Evolutionary conservation across 2,329 filamentous ascomycete species (phyloP), one percentile per base, ranked within the genome.

Genomic region (Arthrinium puccinioides): DNA sequence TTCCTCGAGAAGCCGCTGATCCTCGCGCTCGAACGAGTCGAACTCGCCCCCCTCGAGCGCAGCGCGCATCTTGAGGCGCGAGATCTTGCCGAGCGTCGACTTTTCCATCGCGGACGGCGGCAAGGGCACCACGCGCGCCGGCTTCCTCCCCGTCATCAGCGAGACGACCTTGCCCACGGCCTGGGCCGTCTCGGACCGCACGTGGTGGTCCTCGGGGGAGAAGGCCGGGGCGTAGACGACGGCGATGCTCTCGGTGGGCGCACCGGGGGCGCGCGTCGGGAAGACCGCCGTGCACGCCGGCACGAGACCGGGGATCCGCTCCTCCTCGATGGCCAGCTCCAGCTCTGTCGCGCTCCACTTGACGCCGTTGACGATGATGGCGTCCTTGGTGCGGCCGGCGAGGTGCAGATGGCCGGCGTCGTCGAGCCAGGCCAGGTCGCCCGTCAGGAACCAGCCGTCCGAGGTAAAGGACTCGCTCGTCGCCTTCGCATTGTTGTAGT

Each of bases 401-500:
- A 72, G 39, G 26, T 52, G 39, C 4, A 70, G 51, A 11, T 56
- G 48, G 2, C 63, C 61, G 1, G 42, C 19, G 1, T 31, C 10
- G 37, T 69, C 63, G 11, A 67, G 46, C 6, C 42, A 38, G 1
- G 48, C 63, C 9, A 44, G 41, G 38, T 69, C 64, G 1, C 63
- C 65, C 0, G 65, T 69, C 6, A 43, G 44, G 39, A 67, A 68
- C 63, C 64, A 69, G 2, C 60, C 59, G 43, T 67, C 61, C 0
- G 68, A 58, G 1, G 72, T 77, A 36, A 81, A 64, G 1, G 73
- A 72, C 21, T 76, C 69, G 11, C 46, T 51, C 0, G 79, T 84
- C 2, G 74, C 77, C 31, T 68, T 59, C 0, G 66, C 62, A 36
- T 79, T 77, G 32, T 65, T 64, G 69, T 75, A 82, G 50, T 85